These are phyloP conservation scores for Elaeis oleifera DNA, from an alignment of 202 grass and related monocot genomes.

Conservation along the genomic window DNA sequence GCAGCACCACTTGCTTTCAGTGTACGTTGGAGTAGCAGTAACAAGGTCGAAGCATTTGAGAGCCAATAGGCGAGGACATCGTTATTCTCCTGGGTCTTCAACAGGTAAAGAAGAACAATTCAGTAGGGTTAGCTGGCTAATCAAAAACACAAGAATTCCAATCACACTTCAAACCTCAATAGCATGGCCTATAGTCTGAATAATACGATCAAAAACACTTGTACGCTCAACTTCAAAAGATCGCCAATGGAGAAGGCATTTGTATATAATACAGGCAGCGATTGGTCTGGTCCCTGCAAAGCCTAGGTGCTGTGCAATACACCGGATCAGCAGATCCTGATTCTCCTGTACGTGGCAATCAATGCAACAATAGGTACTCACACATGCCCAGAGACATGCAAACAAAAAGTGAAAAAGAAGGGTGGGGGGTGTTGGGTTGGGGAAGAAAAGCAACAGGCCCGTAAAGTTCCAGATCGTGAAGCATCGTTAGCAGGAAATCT, in stretches of 20 bases:
- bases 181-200: slow-evolving; percentile 98
- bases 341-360: slow-evolving; percentile 51
- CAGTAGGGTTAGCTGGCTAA: slow-evolving; percentile 19
- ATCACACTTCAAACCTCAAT: slow-evolving; percentile 61
- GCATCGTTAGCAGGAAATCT: too few relatives aligned
- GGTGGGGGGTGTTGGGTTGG: too few relatives aligned
- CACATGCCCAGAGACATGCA: too few relatives aligned
- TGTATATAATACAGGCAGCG: slow-evolving; percentile 94
- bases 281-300: slow-evolving; percentile 80
- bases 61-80: slow-evolving; percentile 95
- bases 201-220: slow-evolving; percentile 99
- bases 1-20: slow-evolving; percentile 89
- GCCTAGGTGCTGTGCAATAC: slow-evolving; percentile 80
- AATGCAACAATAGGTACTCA: slow-evolving; percentile 7
- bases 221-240: slow-evolving; percentile 99
- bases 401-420: too few relatives aligned
- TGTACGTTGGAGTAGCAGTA: slow-evolving; percentile 87
- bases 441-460: too few relatives aligned
- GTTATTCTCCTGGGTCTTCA: slow-evolving; percentile 97
- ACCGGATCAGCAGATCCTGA: slow-evolving; percentile 95
- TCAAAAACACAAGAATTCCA: slow-evolving; percentile 9
- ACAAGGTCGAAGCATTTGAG: slow-evolving; percentile 89
- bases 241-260: slow-evolving; percentile 99
- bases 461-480: too few relatives aligned
- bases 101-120: slow-evolving; percentile 29